Base-by-base conservation (phyloP, 768 basidiomycete species). In the Lentinula detonsa region DNA sequence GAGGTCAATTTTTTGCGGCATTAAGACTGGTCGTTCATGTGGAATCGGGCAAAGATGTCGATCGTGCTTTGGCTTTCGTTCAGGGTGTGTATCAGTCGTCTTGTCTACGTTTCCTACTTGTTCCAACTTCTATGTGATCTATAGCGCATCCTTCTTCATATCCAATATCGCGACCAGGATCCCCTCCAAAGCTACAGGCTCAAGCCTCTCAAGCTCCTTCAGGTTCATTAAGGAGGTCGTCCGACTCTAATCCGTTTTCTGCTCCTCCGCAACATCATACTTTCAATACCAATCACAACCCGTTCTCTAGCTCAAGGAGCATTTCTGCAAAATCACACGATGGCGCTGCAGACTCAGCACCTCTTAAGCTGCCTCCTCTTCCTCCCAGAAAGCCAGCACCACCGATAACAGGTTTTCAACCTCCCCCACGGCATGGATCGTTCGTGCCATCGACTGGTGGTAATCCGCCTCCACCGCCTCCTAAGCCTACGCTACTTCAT, bases 1-100 rank as follows among this genome's bases (percentile, higher is more conserved):
- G 86, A 1, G 86, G 87, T 15, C 87, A 93, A 65, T 90, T 92
- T 69, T 92, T 92, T 66, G 90, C 90, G 7, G 85, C 81, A 0
- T 73, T 91, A 23, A 74, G 91, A 43, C 81, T 93, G 2, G 81
- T 87, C 0, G 70, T 82, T 6, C 90, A 92, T 59, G 81, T 76
- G 39, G 78, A 83, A 66, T 75, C 73, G 13, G 88, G 89, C 10
- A 83, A 81, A 61, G 78, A 82, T 7, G 71, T 89, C 1, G 89
- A 92, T 61, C 75, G 84, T 48, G 75, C 76, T 6, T 78, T 92
- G 33, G 89, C 87, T 0, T 93, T 93, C 64, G 80, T 87, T 1
- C 91, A 93, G 77, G 85, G 91, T 90, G 65, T 62, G 82, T 72
- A 35, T 8, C 3, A 46, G 33, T 34, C n/a, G 23, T 59, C 8